Percentiles rank a stretch among this genome's conserved stretches.
phyloP scores from a whole-genome alignment of 1,284 basidiomycete genomes.

The Prillingera fragicola region DNA sequence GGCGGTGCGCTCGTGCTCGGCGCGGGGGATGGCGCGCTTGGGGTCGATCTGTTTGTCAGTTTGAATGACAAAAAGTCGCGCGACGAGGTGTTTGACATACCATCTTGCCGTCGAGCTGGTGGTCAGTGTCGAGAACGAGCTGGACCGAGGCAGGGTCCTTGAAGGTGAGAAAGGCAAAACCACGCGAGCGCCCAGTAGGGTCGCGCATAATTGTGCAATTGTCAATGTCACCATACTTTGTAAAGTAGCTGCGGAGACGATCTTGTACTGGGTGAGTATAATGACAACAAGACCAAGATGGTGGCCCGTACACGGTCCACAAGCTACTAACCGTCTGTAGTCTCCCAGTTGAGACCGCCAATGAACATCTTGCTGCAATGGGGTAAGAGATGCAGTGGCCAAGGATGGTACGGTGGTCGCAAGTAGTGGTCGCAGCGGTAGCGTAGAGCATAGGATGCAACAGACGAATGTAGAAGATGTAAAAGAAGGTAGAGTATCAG shows the following conservation, averaged over 20 bases:
- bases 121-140: constrained; percentile 80
- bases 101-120: constrained; percentile 87
- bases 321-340: constrained; percentile 68
- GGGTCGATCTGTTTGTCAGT: constrained; percentile 79
- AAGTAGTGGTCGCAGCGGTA: constrained; percentile 5
- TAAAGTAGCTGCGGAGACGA: constrained; percentile 73
- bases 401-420: not conserved
- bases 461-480: not conserved
- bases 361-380: constrained; percentile 90
- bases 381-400: not conserved
- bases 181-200: constrained; percentile 77
- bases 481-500: constrained; percentile 12
- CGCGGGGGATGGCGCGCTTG: constrained; percentile 93
- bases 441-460: not conserved
- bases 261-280: constrained; percentile 52
- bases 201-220: constrained; percentile 95
- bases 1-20: constrained; percentile 84
- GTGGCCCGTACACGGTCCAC: constrained; percentile 1
- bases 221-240: constrained; percentile 83
- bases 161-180: constrained; percentile 92
- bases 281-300: not conserved
- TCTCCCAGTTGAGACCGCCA: constrained; percentile 94
- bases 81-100: constrained; percentile 52
- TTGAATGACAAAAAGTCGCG: not conserved
- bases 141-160: constrained; percentile 79